Evolutionary conservation across 306 rosid genomes (phyloP), one percentile per base, ranked within the genome.

Genomic region (Biancaea sappan): DNA sequence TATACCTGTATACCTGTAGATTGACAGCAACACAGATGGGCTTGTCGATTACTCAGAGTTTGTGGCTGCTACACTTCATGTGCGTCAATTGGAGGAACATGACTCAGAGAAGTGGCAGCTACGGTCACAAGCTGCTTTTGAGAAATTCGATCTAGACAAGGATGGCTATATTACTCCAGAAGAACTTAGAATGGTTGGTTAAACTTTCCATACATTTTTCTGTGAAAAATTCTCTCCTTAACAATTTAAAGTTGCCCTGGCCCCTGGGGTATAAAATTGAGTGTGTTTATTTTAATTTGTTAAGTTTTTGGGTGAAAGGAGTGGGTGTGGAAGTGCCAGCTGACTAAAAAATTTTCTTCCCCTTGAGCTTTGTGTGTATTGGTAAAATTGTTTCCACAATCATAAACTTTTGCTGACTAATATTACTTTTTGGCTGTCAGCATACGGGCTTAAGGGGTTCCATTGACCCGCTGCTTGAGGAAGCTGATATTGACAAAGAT

Each of bases 61-160:
- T 66, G 98, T 95, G 1, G 98, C 99, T 38, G 99, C 99, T 64
- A 83, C 98, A 25, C 79, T 95, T 34, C 99, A 87, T 24, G 99
- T 95, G 75, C 97, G 90, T 83, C 99, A 95, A 69, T 81, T 95
- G 82, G 99, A 95, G 78, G 98, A 95, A 81, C 99, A 95, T 64
- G 94, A 95, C 84, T 88, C 97, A 13, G 96, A 79, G 10, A 95
- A 85, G 86, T 95, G 98, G 98, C 93, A 81, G 25, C 75, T 75
- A 68, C 90, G 93, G 70, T 95, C 99, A 25, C 96, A 74, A 72
- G 91, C 94, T 25, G 99, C 99, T 76, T 95, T 95, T 57, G 94
- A 92, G 81, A 90, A 95, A 85, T 95, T 95, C 13, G 99, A 95
- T 84, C 19, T 95, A 28, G 99, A 95, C 40, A 88, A 72, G 89